Evolutionary conservation across 441 rosid species (phyloP).

Genomic region (Gossypium armourianum): DNA sequence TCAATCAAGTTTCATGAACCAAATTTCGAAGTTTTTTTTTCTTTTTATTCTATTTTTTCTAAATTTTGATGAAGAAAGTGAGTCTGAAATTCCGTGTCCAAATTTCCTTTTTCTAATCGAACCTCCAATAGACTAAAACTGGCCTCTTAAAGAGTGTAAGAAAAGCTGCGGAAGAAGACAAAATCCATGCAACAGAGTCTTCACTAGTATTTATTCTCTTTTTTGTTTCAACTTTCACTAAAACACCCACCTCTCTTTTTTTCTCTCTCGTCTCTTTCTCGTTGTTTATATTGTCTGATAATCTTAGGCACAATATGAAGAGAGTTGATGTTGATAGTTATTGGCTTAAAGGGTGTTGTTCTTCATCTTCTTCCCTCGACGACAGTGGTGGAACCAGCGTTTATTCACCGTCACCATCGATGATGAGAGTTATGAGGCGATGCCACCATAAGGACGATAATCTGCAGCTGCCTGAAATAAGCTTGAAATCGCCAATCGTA

Average conservation of each 20-base stretch:
- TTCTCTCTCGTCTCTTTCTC: constrained; percentile 1
- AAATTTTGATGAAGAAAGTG: background rate
- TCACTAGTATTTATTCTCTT: constrained; percentile 30
- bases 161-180: constrained; percentile 43
- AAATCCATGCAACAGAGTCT: constrained; percentile 27
- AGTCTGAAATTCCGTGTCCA: constrained; percentile 27
- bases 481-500: constrained; percentile 25
- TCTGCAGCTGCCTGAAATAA: constrained; percentile 1
- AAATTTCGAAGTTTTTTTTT: background rate
- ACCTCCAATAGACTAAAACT: constrained; percentile 29
- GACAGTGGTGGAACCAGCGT: constrained; percentile 1
- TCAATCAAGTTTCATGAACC: constrained; percentile 20
- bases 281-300: background rate
- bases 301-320: constrained; percentile 5
- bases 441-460: background rate
- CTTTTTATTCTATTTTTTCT: background rate
- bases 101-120: constrained; percentile 32
- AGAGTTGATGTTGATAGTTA: background rate
- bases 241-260: background rate
- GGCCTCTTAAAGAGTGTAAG: constrained; percentile 9
- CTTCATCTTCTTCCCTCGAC: constrained; percentile 17
- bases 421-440: background rate
- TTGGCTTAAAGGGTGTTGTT: constrained; percentile 13
- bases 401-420: constrained; percentile 3
- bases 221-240: constrained; percentile 18